A percentile compares a stretch with the other conserved stretches of the same genome.
Conservation (phyloP, 805 yeast genomes). For the Kuraishia floccosa region DNA sequence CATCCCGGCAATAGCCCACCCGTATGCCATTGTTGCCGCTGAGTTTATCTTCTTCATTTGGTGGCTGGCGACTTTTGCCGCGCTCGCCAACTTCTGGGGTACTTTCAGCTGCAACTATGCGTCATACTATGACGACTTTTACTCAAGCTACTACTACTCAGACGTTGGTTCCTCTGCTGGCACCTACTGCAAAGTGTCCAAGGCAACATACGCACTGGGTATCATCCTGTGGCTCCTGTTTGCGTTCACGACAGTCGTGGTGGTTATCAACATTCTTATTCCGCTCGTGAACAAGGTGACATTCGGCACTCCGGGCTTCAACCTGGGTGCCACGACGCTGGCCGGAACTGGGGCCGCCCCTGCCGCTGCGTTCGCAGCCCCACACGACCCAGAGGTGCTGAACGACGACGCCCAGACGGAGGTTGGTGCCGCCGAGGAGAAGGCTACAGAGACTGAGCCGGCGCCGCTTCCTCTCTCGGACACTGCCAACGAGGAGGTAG, state of each 20-base stretch:
- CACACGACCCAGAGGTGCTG: too few species aligned
- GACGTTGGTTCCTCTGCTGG: neutral
- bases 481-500: too few species aligned
- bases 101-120: neutral
- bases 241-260: neutral
- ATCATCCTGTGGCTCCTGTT: neutral
- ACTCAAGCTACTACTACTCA: neutral
- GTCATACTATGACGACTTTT: neutral
- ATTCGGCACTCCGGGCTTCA: neutral
- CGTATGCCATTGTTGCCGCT: neutral
- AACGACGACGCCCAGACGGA: too few species aligned
- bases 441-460: too few species aligned
- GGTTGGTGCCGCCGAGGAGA: too few species aligned
- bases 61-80: constrained; percentile 1
- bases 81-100: constrained; percentile 2
- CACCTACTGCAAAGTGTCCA: neutral
- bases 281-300: neutral
- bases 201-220: constrained; percentile 1
- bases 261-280: neutral
- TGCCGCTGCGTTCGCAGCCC: neutral
- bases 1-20: neutral
- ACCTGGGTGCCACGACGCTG: neutral
- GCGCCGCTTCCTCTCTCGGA: too few species aligned
- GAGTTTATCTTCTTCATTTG: neutral
- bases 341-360: neutral